These are phyloP conservation scores for Hanseniaspora jakobsenii DNA, from an alignment of 805 yeast genomes.

Conservation along the genomic window DNA sequence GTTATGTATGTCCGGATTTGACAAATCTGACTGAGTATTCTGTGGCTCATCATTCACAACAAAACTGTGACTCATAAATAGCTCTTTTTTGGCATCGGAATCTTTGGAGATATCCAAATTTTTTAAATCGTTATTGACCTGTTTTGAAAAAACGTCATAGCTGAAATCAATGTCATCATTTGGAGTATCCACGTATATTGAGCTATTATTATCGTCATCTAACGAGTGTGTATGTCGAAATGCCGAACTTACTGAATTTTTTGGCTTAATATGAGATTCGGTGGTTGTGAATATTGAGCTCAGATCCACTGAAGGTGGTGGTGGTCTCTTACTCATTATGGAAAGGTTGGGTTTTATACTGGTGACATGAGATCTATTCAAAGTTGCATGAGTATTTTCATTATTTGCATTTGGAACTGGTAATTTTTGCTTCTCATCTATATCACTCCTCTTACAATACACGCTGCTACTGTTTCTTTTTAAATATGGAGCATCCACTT, in stretches of 20 bases:
- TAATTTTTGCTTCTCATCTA: too few species aligned
- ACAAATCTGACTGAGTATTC: too few species aligned
- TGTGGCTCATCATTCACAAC: too few species aligned
- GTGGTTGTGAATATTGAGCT: conserved; percentile 14
- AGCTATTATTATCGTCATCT: background rate
- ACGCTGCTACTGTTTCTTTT: background rate
- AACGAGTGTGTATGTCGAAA: too few species aligned
- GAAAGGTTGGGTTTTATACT: conserved; percentile 1
- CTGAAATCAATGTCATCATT: background rate
- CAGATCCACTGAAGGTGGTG: conserved; percentile 22
- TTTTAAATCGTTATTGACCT: background rate
- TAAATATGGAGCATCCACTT: background rate
- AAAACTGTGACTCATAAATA: too few species aligned
- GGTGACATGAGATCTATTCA: background rate
- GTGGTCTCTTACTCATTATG: conserved; percentile 18
- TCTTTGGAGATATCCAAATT: background rate
- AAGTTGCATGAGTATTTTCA: too few species aligned
- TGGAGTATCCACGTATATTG: background rate
- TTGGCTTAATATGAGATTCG: too few species aligned
- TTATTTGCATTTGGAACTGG: too few species aligned
- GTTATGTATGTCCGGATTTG: too few species aligned
- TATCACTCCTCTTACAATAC: too few species aligned
- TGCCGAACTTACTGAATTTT: too few species aligned
- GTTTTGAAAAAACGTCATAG: background rate
- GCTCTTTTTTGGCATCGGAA: too few species aligned